Percentiles rank a stretch among this genome's conserved stretches.
Conservation (phyloP, 108 stramenopile species). For the Pseudonitzschia pungens region DNA sequence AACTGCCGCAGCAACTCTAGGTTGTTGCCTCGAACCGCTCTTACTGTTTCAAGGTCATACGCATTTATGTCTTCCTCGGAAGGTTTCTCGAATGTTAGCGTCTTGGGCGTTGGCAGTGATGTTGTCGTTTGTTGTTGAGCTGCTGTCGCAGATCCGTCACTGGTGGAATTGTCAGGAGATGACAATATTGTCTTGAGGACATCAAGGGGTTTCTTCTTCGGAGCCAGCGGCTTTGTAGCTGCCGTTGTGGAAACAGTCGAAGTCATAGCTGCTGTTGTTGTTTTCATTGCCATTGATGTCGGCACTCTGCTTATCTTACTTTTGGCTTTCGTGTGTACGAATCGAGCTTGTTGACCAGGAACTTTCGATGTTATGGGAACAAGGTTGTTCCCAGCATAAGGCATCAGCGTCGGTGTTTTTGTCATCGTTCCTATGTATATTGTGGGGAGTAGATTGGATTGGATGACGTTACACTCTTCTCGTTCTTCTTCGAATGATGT, state of each 20-base stretch:
- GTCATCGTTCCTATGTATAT: slow-evolving; percentile 1
- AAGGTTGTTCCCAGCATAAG: background rate
- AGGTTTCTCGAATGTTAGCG: slow-evolving; percentile 27
- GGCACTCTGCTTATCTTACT: background rate
- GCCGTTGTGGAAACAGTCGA: background rate
- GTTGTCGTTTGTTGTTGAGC: background rate
- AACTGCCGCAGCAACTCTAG: slow-evolving; percentile 42
- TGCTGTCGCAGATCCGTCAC: background rate
- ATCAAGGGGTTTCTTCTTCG: slow-evolving; percentile 2
- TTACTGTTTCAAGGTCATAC: slow-evolving; percentile 55
- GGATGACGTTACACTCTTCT: background rate
- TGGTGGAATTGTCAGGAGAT: background rate
- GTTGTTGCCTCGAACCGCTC: slow-evolving; percentile 51
- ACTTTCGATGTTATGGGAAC: slow-evolving; percentile 7
- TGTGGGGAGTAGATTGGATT: background rate
- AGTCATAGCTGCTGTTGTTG: background rate
- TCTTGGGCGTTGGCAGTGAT: background rate
- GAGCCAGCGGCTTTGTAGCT: background rate
- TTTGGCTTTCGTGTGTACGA: slow-evolving; percentile 14
- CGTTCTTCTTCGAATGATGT: background rate
- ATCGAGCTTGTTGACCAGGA: background rate
- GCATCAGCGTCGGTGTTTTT: background rate
- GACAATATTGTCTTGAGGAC: background rate
- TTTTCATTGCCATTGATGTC: background rate
- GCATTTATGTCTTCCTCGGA: slow-evolving; percentile 53